Base-by-base conservation (phyloP, 345 rosid species). In the Citropsis articulata region DNA sequence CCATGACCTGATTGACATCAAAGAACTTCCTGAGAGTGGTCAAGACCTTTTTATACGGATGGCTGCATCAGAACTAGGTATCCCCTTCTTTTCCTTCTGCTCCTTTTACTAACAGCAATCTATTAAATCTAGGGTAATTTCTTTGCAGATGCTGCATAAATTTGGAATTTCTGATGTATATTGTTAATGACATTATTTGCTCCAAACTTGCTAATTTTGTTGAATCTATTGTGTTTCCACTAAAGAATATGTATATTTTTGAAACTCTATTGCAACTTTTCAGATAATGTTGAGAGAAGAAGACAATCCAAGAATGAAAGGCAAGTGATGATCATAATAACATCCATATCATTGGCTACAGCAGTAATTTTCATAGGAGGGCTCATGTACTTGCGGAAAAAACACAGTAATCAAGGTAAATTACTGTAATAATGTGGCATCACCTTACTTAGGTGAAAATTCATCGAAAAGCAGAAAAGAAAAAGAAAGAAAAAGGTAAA, bases 31-130 rank as follows among this genome's bases (percentile, higher is more conserved):
- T 16, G 2, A 14, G 59, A 73, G 24, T 22, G 66, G 65, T 2
- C 78, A 67, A 66, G 75, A 67, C 16, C 55, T 77, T 59, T 73
- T 66, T 45, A n/a, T 77, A 28, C 64, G 71, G 30, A 57, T 62
- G 25, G 79, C 76, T n/a, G 73, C 79, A 59, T 82, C 84, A 18
- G 81, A 75, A 82, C 8, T 70, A 45, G 80, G 78, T 76, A 56
- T 18, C 48, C 24, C 9, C 33, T 25, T 28, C 50, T 45, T 59
- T 30, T 7, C 66, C 13, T 66, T 25, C 4, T 38, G 1, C 35
- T 2, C n/a, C 2, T 36, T 53, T 19, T 18, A 53, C 2, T 53
- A 53, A 53, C 57, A 16, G 57, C 57, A 53, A 14, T 53, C 57
- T 53, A 53, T 16, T 5, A 53, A 53, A 19, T 53, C 57, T 53